Base-by-base conservation (phyloP, 2,329 filamentous ascomycete genomes). In the Fusarium sp. region DNA sequence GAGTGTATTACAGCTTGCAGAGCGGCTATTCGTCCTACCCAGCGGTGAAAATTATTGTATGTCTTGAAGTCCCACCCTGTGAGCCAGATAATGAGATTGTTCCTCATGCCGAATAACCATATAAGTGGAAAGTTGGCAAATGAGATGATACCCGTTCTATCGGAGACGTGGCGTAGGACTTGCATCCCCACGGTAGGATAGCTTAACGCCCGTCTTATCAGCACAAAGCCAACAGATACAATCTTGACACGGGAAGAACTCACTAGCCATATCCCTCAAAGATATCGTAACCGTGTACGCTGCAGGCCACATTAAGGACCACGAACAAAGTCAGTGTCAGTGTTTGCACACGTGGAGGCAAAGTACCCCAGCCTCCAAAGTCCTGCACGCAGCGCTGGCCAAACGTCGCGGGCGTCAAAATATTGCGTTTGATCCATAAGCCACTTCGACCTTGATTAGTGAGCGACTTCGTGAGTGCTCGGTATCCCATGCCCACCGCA, bases 61-160 rank as follows among this genome's bases (percentile, higher is more conserved):
- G 88, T 89, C 4, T 84, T 84, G 72, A 90, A 92, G n/a, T 87
- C 88, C 89, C 90, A 92, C 0, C 90, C 90, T 0, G 91, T 92
- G 2, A 89, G 76, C 88, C 88, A 91, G 49, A 91, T 80, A 22
- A 91, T 81, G 0, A 89, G 74, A 57, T 92, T 91, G 67, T 92
- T 93, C 14, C 91, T 82, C 73, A 88, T 87, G 1, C 86, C 87
- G 67, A 92, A 92, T 0, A 92, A 76, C 88, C 89, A 92, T 1
- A 92, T 79, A 4, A 91, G 71, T 0, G 89, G 88, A 7, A 92
- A 83, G 66, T 91, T 91, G 7, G 86, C 87, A 67, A 89, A 87
- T 0, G 88, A 86, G 17, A 92, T 82, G 42, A 90, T 85, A 2
- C 90, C 89, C 1, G 88, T 89, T 17, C 90, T 84, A 67, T 91